These are phyloP conservation scores for Bipolaris zeicola DNA, from an alignment of 2,329 filamentous ascomycete species.

Conservation along the genomic window DNA sequence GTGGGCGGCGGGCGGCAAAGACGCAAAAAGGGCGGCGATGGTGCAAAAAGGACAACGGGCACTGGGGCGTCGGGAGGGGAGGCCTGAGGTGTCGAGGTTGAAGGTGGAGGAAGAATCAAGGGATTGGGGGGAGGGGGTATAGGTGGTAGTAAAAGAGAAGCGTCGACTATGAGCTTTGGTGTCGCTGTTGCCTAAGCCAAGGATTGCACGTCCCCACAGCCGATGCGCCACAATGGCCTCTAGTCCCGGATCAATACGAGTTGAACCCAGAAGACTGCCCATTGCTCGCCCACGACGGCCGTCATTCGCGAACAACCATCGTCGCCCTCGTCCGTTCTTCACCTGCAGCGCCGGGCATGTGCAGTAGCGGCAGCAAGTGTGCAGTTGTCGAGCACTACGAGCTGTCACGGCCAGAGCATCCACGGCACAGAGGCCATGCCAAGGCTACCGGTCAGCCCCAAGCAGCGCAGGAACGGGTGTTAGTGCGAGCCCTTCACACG, in stretches of 20 bases:
- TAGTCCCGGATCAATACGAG: conserved; percentile 26
- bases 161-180: conserved; percentile 16
- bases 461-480: conserved; percentile 27
- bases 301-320: not conserved
- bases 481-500: conserved; percentile 21
- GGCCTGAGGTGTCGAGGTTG: conserved; percentile 37
- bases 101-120: conserved; percentile 21
- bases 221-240: conserved; percentile 4
- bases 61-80: conserved; percentile 23
- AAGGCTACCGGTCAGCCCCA: conserved; percentile 27
- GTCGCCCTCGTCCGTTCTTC: not conserved
- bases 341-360: not conserved
- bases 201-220: conserved; percentile 17
- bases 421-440: conserved; percentile 10
- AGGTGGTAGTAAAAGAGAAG: conserved; percentile 25
- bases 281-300: conserved; percentile 25
- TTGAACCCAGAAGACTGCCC: conserved; percentile 13
- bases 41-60: conserved; percentile 24
- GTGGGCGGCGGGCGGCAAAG: conserved; percentile 35
- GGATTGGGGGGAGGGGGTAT: conserved; percentile 25
- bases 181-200: conserved; percentile 15
- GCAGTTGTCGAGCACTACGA: not conserved
- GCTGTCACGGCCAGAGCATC: not conserved
- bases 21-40: conserved; percentile 33
- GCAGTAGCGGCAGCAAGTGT: not conserved